Base-by-base conservation (phyloP, 768 basidiomycete genomes). In the Leccinellum rugosiceps region DNA sequence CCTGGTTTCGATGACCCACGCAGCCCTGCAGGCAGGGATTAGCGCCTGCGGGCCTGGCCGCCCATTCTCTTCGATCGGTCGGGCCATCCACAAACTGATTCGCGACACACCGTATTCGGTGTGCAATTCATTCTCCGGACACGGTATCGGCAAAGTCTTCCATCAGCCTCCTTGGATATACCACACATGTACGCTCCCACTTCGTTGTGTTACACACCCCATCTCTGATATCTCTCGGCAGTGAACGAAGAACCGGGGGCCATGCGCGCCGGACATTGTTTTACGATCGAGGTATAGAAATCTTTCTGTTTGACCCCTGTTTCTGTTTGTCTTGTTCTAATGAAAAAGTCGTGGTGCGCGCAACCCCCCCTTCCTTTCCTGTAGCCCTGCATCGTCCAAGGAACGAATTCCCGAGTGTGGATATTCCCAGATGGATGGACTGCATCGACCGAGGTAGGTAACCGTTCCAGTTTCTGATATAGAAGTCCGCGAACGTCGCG, bases 401-500 rank as follows among this genome's bases (percentile, higher is more conserved):
- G 93, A 11, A 70, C 75, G 6, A 78, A 89, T 56, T 78, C 91
- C 0, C 68, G 74, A 25, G 83, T 83, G 3, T 88, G 87, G 83
- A 82, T 92, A 56, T 95, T 91, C 70, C 90, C 90, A 2, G 94
- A 96, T 67, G 92, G 90, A 25, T 96, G 94, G 94, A 94, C 92
- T 3, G 85, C 88, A n/a, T 89, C 90, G 0, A 94, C 93, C 0
- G 86, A 90, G 77, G 94, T 85, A 66, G 53, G 82, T 28, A 32
- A 45, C 17, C 44, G 2, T 15, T 14, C 2, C 28, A 10, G 28
- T 55, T 15, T 56, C 11, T 2, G 6, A 30, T 46, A 11, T 23
- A 23, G 23, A 2, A 17, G 8, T 15, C 15, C 15, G 19, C 31
- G 26, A n/a, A 35, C 50, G 26, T 32, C 17, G 10, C 30, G 8